phyloP scores from a whole-genome alignment of 208 protist genomes.

The Trypanosomatidae sp. region DNA sequence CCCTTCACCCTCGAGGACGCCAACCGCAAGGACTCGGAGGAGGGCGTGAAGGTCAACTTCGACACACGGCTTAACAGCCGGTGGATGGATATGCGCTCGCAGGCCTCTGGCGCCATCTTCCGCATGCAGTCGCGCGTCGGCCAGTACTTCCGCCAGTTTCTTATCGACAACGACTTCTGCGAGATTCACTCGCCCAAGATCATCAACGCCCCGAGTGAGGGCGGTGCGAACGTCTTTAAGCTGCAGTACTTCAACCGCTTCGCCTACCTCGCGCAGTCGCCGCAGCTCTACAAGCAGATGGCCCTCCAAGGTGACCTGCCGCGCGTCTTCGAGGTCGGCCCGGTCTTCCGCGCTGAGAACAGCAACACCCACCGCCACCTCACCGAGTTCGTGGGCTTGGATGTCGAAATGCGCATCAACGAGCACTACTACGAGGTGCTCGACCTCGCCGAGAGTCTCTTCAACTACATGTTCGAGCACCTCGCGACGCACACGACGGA shows the following conservation, averaged over 20 bases:
- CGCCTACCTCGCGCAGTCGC: conserved; percentile 99
- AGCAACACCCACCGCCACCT: conserved; percentile 99
- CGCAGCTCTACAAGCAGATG: conserved; percentile 99
- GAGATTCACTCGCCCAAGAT: conserved; percentile 99
- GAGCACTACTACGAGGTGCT: conserved; percentile 99
- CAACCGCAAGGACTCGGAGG: conserved; percentile 59
- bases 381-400: conserved; percentile 99
- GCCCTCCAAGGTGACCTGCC: conserved; percentile 96
- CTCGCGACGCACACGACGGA: conserved; percentile 76
- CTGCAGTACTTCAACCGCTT: conserved; percentile 91
- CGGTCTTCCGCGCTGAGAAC: conserved; percentile 99
- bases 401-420: conserved; percentile 99
- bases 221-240: conserved; percentile 94
- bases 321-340: conserved; percentile 95
- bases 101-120: conserved; percentile 97
- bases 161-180: conserved; percentile 93
- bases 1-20: conserved; percentile 95
- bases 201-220: conserved; percentile 97
- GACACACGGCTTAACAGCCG: conserved; percentile 97
- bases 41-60: conserved; percentile 85
- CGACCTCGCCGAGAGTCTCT: conserved; percentile 95
- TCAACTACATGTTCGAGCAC: conserved; percentile 97
- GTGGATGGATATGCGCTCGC: conserved; percentile 97
- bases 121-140: conserved; percentile 94
- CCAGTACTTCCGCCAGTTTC: conserved; percentile 96